These are phyloP conservation scores for Trametes cingulata DNA, from an alignment of 768 basidiomycete genomes.

Conservation along the genomic window DNA sequence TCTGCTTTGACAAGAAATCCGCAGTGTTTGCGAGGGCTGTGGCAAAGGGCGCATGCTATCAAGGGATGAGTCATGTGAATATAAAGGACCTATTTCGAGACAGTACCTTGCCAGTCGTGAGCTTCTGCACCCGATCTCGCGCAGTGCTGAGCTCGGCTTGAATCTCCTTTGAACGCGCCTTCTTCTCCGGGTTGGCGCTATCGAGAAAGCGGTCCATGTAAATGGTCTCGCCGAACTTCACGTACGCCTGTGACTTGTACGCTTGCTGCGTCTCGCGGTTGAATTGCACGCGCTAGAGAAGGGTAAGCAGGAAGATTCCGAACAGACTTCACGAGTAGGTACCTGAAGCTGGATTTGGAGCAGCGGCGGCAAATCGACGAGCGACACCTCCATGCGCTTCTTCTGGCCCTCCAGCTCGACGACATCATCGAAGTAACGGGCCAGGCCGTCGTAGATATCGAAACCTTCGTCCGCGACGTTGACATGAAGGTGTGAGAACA, in stretches of 20 bases:
- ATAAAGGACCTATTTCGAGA: not conserved
- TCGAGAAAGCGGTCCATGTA: conserved; percentile 93
- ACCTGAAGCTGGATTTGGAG: conserved; percentile 97
- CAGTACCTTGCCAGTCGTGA: conserved; percentile 72
- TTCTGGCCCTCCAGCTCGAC: conserved; percentile 88
- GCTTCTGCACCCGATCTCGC: conserved; percentile 65
- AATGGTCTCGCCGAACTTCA: conserved; percentile 85
- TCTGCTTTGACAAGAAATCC: conserved; percentile 58
- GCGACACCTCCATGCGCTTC: conserved; percentile 82
- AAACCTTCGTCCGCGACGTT: conserved; percentile 88
- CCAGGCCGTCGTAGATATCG: conserved; percentile 93
- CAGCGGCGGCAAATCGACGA: conserved; percentile 85
- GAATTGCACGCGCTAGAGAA: conserved; percentile 82
- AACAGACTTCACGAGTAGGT: conserved; percentile 22
- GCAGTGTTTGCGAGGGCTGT: conserved; percentile 55
- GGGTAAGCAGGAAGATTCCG: conserved; percentile 1
- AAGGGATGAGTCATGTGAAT: not conserved
- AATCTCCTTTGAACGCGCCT: conserved; percentile 65
- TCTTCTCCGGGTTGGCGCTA: conserved; percentile 69
- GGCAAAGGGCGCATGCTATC: conserved; percentile 61
- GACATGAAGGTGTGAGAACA: conserved; percentile 92
- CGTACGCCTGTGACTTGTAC: conserved; percentile 95
- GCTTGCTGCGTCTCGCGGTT: conserved; percentile 89
- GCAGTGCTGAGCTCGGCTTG: conserved; percentile 63
- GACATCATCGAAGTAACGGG: conserved; percentile 86